A percentile compares a stretch with the other conserved stretches of the same genome.
Conservation (phyloP, 2,329 filamentous ascomycete species). For the Penicillium sp. region DNA sequence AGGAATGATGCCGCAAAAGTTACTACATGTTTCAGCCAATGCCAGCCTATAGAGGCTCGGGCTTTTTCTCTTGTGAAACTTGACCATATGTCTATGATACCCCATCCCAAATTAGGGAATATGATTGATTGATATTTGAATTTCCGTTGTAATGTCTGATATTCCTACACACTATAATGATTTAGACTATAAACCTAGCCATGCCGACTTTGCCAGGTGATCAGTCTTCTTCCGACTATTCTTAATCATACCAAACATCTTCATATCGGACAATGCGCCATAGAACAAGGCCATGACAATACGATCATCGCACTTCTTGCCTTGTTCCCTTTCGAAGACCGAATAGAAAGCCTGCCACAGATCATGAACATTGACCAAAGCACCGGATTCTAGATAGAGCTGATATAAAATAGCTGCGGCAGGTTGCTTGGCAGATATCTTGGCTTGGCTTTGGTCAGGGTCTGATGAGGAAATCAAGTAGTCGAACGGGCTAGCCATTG, state of each 20-base stretch:
- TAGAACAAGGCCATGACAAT: conserved; percentile 76
- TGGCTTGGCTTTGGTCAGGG: conserved; percentile 23
- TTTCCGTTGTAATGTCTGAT: not conserved
- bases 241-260: conserved; percentile 84
- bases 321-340: conserved; percentile 49
- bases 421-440: conserved; percentile 58
- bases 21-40: not conserved
- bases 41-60: not conserved
- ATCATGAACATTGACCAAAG: conserved; percentile 64
- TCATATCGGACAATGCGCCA: conserved; percentile 79
- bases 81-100: conserved; percentile 36
- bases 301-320: conserved; percentile 35
- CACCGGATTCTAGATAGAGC: conserved; percentile 66
- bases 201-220: conserved; percentile 81
- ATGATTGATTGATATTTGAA: conserved; percentile 15
- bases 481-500: conserved; percentile 62
- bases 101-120: conserved; percentile 23
- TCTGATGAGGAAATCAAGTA: conserved; percentile 60
- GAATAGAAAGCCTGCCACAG: conserved; percentile 65
- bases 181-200: conserved; percentile 65
- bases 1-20: conserved; percentile 16
- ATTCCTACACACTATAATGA: conserved; percentile 5
- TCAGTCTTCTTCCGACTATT: conserved; percentile 88
- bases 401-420: conserved; percentile 65
- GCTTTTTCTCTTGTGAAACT: conserved; percentile 8